Evolutionary conservation across 2,329 filamentous ascomycete genomes (phyloP).

Genomic region (Verticillium dahliae): DNA sequence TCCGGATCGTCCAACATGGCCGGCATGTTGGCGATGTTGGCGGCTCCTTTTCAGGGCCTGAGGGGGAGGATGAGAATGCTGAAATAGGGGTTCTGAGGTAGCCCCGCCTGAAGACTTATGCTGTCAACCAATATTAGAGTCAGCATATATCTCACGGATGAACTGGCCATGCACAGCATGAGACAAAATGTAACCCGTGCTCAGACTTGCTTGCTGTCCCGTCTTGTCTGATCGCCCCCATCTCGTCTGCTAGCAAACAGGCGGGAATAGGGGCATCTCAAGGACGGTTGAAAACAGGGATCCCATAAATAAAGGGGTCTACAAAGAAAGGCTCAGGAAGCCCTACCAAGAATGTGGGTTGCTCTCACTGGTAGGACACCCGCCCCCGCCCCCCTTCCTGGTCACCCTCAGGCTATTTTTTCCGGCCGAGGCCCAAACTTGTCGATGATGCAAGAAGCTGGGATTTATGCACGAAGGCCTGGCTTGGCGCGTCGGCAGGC

Average conservation of each 20-base stretch:
- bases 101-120: too few relatives aligned
- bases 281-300: too few relatives aligned
- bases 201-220: not conserved
- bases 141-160: not conserved
- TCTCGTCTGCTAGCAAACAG: not conserved
- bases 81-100: not conserved
- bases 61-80: not conserved
- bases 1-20: constrained; percentile 74
- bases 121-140: not conserved
- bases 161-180: not conserved
- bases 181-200: not conserved
- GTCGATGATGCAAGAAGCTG: constrained; percentile 8
- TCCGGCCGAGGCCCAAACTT: not conserved
- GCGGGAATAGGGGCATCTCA: not conserved
- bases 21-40: constrained; percentile 48
- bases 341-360: constrained; percentile 10
- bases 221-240: not conserved
- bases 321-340: constrained; percentile 8
- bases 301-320: not conserved
- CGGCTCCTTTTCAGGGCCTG: not conserved
- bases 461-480: constrained; percentile 11
- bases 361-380: not conserved
- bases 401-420: not conserved
- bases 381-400: constrained; percentile 7
- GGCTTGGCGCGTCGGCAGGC: constrained; percentile 6